These are phyloP conservation scores for Cucurbita pepo DNA, from an alignment of 306 rosid genomes.

Conservation along the genomic window DNA sequence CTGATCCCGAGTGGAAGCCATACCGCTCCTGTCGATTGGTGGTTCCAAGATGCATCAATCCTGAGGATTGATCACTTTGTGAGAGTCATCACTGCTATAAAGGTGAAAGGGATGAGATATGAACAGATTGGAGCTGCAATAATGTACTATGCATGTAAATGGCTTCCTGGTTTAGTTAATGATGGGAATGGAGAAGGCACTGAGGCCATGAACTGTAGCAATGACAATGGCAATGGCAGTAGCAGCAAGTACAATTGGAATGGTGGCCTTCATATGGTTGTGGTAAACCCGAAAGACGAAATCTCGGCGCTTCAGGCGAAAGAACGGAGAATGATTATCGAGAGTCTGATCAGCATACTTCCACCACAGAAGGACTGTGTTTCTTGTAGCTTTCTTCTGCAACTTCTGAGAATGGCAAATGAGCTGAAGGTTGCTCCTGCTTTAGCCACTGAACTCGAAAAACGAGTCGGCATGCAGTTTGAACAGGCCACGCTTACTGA, in stretches of 20 bases:
- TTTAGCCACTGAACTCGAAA: slow-evolving; percentile 75
- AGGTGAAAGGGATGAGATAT: slow-evolving; percentile 83
- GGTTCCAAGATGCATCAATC: slow-evolving; percentile 87
- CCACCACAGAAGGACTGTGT: slow-evolving; percentile 93
- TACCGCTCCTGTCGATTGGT: slow-evolving; percentile 82
- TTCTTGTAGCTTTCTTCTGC: slow-evolving; percentile 81
- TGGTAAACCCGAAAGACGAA: slow-evolving; percentile 44
- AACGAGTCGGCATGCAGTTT: slow-evolving; percentile 94
- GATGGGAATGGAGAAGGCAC: slow-evolving; percentile 20
- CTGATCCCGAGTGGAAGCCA: slow-evolving; percentile 54
- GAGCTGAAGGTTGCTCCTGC: slow-evolving; percentile 83
- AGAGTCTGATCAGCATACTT: slow-evolving; percentile 85
- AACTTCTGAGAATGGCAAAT: slow-evolving; percentile 77
- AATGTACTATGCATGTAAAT: slow-evolving; percentile 66
- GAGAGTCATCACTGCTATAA: slow-evolving; percentile 82
- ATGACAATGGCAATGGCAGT: slow-evolving; percentile 15
- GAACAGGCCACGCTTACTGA: slow-evolving; percentile 74
- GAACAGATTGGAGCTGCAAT: slow-evolving; percentile 72
- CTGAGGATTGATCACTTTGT: slow-evolving; percentile 92
- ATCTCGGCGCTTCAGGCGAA: slow-evolving; percentile 42
- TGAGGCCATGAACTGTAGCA: slow-evolving; percentile 21
- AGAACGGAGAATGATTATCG: slow-evolving; percentile 73
- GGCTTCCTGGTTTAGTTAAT: slow-evolving; percentile 58
- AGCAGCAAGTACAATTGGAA: slow-evolving; percentile 38
- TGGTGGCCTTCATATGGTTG: slow-evolving; percentile 67